These are phyloP conservation scores for Mycosphaerelloides madeirae DNA, from an alignment of 2,329 filamentous ascomycete genomes.

Conservation along the genomic window DNA sequence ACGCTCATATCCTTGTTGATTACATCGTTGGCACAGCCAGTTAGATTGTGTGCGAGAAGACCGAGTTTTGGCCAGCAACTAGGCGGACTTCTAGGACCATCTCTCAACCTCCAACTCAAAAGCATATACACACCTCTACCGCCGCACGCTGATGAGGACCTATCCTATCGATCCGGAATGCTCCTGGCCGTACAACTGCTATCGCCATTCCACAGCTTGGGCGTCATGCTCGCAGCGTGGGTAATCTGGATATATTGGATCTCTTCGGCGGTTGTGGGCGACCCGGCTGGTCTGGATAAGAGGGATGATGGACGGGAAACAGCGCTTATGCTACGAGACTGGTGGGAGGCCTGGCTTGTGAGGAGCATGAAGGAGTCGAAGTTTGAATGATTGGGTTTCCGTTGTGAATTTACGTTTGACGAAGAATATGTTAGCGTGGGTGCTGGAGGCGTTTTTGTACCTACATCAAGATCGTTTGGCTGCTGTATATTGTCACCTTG, in stretches of 20 bases:
- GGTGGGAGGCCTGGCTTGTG: slow-evolving; percentile 57
- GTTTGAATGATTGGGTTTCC: too few relatives aligned
- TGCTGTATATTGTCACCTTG: too few relatives aligned
- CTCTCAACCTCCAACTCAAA: slow-evolving; percentile 49
- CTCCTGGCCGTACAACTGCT: slow-evolving; percentile 52
- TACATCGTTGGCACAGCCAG: slow-evolving; percentile 48
- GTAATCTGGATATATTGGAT: slow-evolving; percentile 59
- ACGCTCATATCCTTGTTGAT: slow-evolving; percentile 49
- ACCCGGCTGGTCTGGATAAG: slow-evolving; percentile 54
- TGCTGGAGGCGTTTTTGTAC: too few relatives aligned
- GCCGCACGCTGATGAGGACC: slow-evolving; percentile 31
- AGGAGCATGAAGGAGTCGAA: slow-evolving; percentile 19
- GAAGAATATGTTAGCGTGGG: too few relatives aligned
- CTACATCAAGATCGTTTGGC: too few relatives aligned
- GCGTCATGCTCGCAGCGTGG: slow-evolving; percentile 55
- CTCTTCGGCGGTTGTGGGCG: slow-evolving; percentile 49
- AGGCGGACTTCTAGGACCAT: slow-evolving; percentile 49
- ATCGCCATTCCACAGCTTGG: slow-evolving; percentile 54
- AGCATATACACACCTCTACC: slow-evolving; percentile 41
- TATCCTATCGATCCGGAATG: slow-evolving; percentile 38
- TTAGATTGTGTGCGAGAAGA: slow-evolving; percentile 50
- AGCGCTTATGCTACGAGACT: slow-evolving; percentile 53
- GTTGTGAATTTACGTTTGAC: too few relatives aligned
- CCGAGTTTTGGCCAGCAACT: slow-evolving; percentile 48
- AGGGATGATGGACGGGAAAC: slow-evolving; percentile 58